A percentile compares a stretch with the other conserved stretches of the same genome.
These are phyloP conservation scores for Penicillium sp. DNA, from an alignment of 2,329 filamentous ascomycete genomes.

Conservation along the genomic window DNA sequence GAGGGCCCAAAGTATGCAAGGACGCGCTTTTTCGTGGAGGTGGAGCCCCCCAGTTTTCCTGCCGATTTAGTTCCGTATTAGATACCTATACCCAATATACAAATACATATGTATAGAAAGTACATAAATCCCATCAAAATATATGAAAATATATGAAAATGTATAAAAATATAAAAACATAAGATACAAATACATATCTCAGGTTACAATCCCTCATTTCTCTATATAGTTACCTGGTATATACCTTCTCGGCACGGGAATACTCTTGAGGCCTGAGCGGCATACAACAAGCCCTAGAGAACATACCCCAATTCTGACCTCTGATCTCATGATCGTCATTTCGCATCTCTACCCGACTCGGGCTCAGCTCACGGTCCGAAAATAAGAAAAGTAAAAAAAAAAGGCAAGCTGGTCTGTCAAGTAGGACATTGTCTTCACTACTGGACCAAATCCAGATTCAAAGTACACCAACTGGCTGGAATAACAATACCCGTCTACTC, in stretches of 20 bases:
- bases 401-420: not conserved
- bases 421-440: constrained; percentile 6
- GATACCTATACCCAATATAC: too few species aligned
- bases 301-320: not conserved
- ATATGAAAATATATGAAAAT: not conserved
- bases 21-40: constrained; percentile 24
- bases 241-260: not conserved
- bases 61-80: constrained; percentile 7
- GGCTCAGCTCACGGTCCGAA: constrained; percentile 3
- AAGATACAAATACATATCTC: not conserved
- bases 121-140: not conserved
- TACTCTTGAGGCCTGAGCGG: not conserved
- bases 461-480: constrained; percentile 1
- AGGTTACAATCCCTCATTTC: too few species aligned
- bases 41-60: constrained; percentile 20
- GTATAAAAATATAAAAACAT: not conserved
- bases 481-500: constrained; percentile 5
- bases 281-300: not conserved
- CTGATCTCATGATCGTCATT: constrained; percentile 13
- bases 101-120: not conserved
- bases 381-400: not conserved
- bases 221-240: not conserved
- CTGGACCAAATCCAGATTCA: constrained; percentile 4
- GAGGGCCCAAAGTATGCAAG: constrained; percentile 25
- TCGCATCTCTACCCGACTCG: constrained; percentile 9